A percentile compares a stretch with the other conserved stretches of the same genome.
Evolutionary conservation across 768 basidiomycete species (phyloP).

Genomic region (Boletus reticuloceps): DNA sequence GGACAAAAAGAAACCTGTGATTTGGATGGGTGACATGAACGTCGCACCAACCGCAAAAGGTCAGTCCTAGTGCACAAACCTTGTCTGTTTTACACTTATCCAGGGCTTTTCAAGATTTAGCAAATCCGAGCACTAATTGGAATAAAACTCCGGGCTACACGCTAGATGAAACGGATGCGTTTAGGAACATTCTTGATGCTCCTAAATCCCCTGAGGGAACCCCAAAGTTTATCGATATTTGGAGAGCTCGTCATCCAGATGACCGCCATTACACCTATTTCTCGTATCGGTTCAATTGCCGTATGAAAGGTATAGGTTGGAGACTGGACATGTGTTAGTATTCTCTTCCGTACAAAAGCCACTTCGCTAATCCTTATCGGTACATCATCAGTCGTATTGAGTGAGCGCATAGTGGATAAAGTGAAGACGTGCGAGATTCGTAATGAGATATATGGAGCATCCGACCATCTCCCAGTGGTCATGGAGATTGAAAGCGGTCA

Average conservation of each 20-base stretch:
- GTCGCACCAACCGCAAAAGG: conserved; percentile 78
- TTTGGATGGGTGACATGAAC: conserved; percentile 88
- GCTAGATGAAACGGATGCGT: conserved; percentile 74
- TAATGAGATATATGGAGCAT: conserved; percentile 82
- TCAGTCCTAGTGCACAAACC: conserved; percentile 22
- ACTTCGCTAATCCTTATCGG: background rate
- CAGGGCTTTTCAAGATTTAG: conserved; percentile 47
- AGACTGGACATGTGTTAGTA: conserved; percentile 78
- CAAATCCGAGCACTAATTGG: conserved; percentile 74
- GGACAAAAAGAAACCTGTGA: conserved; percentile 77
- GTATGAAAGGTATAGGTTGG: conserved; percentile 83
- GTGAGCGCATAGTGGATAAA: conserved; percentile 60
- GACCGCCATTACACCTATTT: conserved; percentile 83
- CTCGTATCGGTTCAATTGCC: conserved; percentile 78
- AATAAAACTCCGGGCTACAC: conserved; percentile 89
- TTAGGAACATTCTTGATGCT: conserved; percentile 62
- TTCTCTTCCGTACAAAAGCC: conserved; percentile 5
- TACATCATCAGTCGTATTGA: conserved; percentile 60
- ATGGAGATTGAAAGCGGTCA: conserved; percentile 61
- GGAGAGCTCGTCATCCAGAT: conserved; percentile 69
- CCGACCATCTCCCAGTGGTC: conserved; percentile 81
- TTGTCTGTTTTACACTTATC: background rate
- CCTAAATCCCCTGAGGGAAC: conserved; percentile 35
- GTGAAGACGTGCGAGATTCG: conserved; percentile 85
- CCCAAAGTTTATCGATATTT: conserved; percentile 70